Evolutionary conservation across 495 filamentous ascomycete species (phyloP).

Genomic region (Neohortaea acidophila): DNA sequence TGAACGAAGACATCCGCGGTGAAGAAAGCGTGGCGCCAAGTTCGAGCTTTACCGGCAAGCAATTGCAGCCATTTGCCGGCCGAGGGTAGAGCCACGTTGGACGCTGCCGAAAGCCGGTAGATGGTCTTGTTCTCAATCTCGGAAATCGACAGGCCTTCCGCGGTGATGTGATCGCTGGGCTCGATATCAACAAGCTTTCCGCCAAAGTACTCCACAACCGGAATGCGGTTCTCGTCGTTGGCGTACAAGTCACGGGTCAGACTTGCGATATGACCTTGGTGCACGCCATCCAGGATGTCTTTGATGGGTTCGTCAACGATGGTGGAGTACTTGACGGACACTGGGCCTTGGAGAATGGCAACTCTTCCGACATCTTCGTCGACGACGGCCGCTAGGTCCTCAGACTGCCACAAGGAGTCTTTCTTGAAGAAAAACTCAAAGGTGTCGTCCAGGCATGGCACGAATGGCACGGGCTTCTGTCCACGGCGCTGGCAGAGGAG

Average conservation of each 20-base stretch:
- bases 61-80: slow-evolving; percentile 71
- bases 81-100: slow-evolving; percentile 57
- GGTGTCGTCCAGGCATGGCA: slow-evolving; percentile 80
- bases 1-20: slow-evolving; percentile 89
- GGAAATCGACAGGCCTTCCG: slow-evolving; percentile 68
- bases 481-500: slow-evolving; percentile 80
- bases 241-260: slow-evolving; percentile 69
- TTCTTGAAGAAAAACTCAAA: slow-evolving; percentile 99
- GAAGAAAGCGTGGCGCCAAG: slow-evolving; percentile 96
- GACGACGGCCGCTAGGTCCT: slow-evolving; percentile 89
- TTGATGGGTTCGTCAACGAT: slow-evolving; percentile 82
- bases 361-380: slow-evolving; percentile 87
- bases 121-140: slow-evolving; percentile 58
- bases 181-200: slow-evolving; percentile 44
- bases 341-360: slow-evolving; percentile 90
- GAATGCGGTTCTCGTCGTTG: slow-evolving; percentile 56
- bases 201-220: slow-evolving; percentile 86
- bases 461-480: slow-evolving; percentile 94
- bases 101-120: slow-evolving; percentile 61
- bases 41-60: slow-evolving; percentile 68
- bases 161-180: slow-evolving; percentile 38
- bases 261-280: slow-evolving; percentile 65
- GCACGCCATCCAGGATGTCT: slow-evolving; percentile 81
- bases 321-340: slow-evolving; percentile 80
- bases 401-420: slow-evolving; percentile 98